These are phyloP conservation scores for Groenewaldozyma auringiensis DNA, from an alignment of 1,139 yeast species.

Conservation along the genomic window DNA sequence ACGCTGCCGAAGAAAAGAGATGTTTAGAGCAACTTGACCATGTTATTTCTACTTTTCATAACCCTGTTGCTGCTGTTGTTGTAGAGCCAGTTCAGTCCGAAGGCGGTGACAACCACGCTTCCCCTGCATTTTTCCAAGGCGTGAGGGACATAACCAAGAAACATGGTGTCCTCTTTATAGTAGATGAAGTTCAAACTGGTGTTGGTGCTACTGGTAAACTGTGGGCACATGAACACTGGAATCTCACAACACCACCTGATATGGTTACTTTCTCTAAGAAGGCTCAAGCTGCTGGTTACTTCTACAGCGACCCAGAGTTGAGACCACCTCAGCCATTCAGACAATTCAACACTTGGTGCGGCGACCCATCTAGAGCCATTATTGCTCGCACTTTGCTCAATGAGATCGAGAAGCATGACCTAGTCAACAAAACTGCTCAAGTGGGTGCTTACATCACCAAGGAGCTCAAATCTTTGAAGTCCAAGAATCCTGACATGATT, in stretches of 20 bases:
- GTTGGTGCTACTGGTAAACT: constrained; percentile 77
- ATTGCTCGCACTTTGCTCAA: constrained; percentile 63
- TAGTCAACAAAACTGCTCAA: constrained; percentile 46
- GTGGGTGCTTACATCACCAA: constrained; percentile 58
- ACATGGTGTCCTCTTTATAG: constrained; percentile 60
- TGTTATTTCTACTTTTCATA: constrained; percentile 47
- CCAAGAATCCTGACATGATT: constrained; percentile 45
- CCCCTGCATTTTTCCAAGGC: constrained; percentile 68
- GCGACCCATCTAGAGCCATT: constrained; percentile 74
- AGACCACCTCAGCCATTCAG: constrained; percentile 69
- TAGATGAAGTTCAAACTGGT: constrained; percentile 85
- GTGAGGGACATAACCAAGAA: constrained; percentile 62
- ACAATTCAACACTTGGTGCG: constrained; percentile 89
- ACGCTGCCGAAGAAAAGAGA: constrained; percentile 57
- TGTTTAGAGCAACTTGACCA: constrained; percentile 55
- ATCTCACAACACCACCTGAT: constrained; percentile 66
- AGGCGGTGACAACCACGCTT: constrained; percentile 84
- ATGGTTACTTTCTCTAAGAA: constrained; percentile 78
- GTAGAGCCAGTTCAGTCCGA: constrained; percentile 81
- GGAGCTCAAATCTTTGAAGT: constrained; percentile 44
- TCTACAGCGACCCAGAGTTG: constrained; percentile 60
- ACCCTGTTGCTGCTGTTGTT: constrained; percentile 68
- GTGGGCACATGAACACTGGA: constrained; percentile 85
- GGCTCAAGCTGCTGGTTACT: constrained; percentile 82
- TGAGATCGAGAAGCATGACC: constrained; percentile 54